Conservation (phyloP, 2,329 filamentous ascomycete species). For the Diaporthe helianthi region DNA sequence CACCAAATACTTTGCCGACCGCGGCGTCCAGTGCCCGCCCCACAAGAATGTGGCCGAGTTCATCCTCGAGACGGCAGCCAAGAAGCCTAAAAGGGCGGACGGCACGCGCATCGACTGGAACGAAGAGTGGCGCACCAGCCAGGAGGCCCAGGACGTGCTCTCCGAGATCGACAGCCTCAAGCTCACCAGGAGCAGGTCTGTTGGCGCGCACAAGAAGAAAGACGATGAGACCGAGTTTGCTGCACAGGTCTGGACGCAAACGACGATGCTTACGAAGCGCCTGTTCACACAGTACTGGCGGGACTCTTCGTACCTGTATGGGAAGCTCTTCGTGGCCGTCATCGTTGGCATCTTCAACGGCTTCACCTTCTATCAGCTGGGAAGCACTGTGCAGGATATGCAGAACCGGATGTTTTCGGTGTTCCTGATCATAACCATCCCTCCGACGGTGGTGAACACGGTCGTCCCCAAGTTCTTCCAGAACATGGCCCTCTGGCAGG, state of each 20-base stretch:
- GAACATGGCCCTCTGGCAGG: constrained; percentile 71
- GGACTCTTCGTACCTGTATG: constrained; percentile 66
- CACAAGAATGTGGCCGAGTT: constrained; percentile 71
- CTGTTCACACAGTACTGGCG: constrained; percentile 71
- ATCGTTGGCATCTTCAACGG: constrained; percentile 64
- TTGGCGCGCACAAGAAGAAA: constrained; percentile 51
- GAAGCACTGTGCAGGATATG: constrained; percentile 65
- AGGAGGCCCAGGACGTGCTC: constrained; percentile 44
- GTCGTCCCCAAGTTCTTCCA: constrained; percentile 75
- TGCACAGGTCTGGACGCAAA: constrained; percentile 63
- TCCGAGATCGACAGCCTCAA: constrained; percentile 49
- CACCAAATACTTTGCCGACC: constrained; percentile 64
- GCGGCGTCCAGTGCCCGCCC: constrained; percentile 55
- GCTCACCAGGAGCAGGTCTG: constrained; percentile 50
- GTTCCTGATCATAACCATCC: constrained; percentile 80
- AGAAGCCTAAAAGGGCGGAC: constrained; percentile 53
- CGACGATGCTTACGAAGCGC: constrained; percentile 60
- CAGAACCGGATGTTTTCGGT: constrained; percentile 77
- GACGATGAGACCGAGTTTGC: constrained; percentile 59
- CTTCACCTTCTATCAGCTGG: constrained; percentile 73
- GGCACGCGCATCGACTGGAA: constrained; percentile 49
- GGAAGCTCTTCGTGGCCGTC: constrained; percentile 51
- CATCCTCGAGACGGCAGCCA: constrained; percentile 57
- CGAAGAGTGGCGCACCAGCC: constrained; percentile 47
- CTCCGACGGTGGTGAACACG: constrained; percentile 77